Base-by-base conservation (phyloP, 1,139 yeast genomes). In the Saccharomycopsis hybrid region DNA sequence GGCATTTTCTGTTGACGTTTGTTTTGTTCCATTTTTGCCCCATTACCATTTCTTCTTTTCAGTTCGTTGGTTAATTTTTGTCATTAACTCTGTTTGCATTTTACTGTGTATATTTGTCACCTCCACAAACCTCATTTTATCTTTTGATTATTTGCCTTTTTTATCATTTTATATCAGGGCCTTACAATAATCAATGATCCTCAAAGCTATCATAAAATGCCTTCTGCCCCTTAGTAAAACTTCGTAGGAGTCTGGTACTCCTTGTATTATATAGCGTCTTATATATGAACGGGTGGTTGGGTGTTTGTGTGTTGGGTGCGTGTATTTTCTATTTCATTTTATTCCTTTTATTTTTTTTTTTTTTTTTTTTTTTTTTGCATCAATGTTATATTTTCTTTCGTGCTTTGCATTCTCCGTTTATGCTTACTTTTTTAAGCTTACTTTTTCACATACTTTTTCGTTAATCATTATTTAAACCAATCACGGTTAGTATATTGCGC, bases 1-100 rank as follows among this genome's bases (percentile, higher is more conserved):
- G 30, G 31, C 37, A 31, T 42, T 4, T 30, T 30, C 30, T 13
- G 29, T 25, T 44, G 25, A 36, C 47, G 37, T 44, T 30, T 29
- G n/a, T 11, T 41, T 27, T 37, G 18, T 18, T 11, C 11, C 35
- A 31, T 8, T 8, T 31, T 11, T 31, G 35, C 35, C 11, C 35
- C 7, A 31, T 31, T 31, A 41, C 3, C 43, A 41, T 41, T 41
- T 27, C 29, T n/a, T 13, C 30, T 2, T n/a, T 41, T 41, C 43
- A 27, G 35, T 31, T 31, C 35, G 35, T 31, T 31, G 7, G 35
- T 18, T 18, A 18, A 18, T 18, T 18, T 18, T 18, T 18, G 18
- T 18, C 18, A 18, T 18, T 18, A 18, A 18, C 18, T 18, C 18
- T 18, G 18, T 18, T 18, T 18, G 18, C 18, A 18, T 18, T 18